Evolutionary conservation across 108 stramenopile genomes (phyloP), one percentile per base, ranked within the genome.

Genomic region (Conticribra weissflogii): DNA sequence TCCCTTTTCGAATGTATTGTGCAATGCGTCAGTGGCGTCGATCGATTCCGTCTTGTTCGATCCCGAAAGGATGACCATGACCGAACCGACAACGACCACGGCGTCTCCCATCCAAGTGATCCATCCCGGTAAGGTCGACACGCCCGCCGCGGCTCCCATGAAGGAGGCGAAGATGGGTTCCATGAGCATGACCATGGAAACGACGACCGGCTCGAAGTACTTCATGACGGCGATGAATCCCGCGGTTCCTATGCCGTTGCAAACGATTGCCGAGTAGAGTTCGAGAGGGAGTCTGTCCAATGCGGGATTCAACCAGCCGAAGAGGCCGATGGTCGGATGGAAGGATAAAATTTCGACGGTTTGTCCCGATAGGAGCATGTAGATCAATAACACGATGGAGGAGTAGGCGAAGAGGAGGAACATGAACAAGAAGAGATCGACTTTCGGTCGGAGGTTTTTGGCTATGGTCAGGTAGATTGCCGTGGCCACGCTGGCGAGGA

Each of bases 191-290:
- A 80, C 78, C 44, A 69, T 83, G 14, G 82, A 49, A n/a, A 90
- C 82, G 24, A n/a, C n/a, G n/a, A n/a, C n/a, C n/a, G n/a, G n/a
- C n/a, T n/a, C n/a, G n/a, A n/a, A n/a, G n/a, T n/a, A 86, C 76
- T 83, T 73, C 85, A 90, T 83, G 19, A 85, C 70, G 5, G 83
- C 77, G 44, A 87, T 79, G 46, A 69, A 90, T 1, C 86, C 86
- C 73, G 83, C 81, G 3, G 85, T 86, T 2, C 89, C 86, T 12
- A 86, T 18, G 2, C 74, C n/a, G 71, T 87, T 87, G 67, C 76
- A 75, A 21, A 87, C 56, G 22, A 87, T 19, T 9, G 76, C 86
- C 47, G 84, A 63, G 32, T 48, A 78, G 17, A 86, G 18, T 47
- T 82, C 78, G 4, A 86, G 48, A n/a, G 78, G 78, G 0, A 90